Conservation (phyloP, 768 basidiomycete genomes). For the Coprinopsis cinerea region DNA sequence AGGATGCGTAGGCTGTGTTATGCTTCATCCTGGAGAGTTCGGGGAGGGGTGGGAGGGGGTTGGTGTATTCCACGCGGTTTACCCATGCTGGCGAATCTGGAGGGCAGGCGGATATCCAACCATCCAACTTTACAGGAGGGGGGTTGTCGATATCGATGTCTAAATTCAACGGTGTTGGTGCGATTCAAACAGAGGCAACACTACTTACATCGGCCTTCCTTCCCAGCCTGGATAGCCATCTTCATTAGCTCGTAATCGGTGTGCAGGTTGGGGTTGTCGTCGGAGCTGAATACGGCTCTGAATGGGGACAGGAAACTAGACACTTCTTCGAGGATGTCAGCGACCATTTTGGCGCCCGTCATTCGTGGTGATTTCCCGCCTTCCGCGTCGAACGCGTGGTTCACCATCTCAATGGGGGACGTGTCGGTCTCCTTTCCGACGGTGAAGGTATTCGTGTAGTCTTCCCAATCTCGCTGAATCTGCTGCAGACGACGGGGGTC, state of each 20-base stretch:
- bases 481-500: slow-evolving; percentile 30
- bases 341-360: slow-evolving; percentile 25
- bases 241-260: slow-evolving; percentile 30
- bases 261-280: slow-evolving; percentile 39
- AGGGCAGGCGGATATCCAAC: slow-evolving; percentile 36
- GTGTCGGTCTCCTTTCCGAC: slow-evolving; percentile 28
- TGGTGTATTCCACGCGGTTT: slow-evolving; percentile 16
- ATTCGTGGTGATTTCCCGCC: slow-evolving; percentile 18
- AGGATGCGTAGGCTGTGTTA: slow-evolving; percentile 14
- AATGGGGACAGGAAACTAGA: slow-evolving; percentile 39
- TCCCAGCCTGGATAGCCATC: slow-evolving; percentile 32
- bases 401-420: slow-evolving; percentile 22
- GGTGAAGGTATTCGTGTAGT: slow-evolving; percentile 32
- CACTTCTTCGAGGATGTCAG: slow-evolving; percentile 36
- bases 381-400: slow-evolving; percentile 23
- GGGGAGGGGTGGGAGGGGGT: slow-evolving; percentile 15
- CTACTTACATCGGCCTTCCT: slow-evolving; percentile 28
- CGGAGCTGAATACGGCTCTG: slow-evolving; percentile 45
- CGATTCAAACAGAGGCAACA: not conserved
- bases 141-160: slow-evolving; percentile 28
- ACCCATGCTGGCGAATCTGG: slow-evolving; percentile 27
- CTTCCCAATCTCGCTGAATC: slow-evolving; percentile 32
- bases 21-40: slow-evolving; percentile 12
- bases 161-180: slow-evolving; percentile 10
- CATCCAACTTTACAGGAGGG: slow-evolving; percentile 23